Conservation (phyloP, 2,329 filamentous ascomycete genomes). For the Aspergillus flavus region DNA sequence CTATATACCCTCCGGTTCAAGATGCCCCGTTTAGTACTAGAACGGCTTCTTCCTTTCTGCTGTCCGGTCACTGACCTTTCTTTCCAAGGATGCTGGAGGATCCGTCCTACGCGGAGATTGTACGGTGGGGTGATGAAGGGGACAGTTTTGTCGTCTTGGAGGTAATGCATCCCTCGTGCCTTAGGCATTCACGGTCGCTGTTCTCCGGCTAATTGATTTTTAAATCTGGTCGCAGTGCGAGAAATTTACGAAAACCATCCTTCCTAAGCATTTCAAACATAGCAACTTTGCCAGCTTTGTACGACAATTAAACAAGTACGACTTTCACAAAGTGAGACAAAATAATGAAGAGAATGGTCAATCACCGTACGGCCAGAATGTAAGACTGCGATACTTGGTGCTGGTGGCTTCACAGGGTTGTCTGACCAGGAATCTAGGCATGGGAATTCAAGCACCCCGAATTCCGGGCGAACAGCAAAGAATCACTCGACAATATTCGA, state of each 20-base stretch:
- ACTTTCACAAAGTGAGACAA: conserved; percentile 96
- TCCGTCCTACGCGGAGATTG: conserved; percentile 86
- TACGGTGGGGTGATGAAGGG: conserved; percentile 91
- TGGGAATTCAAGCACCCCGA: conserved; percentile 99
- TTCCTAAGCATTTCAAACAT: conserved; percentile 98
- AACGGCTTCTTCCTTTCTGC: background rate
- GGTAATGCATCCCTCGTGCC: conserved; percentile 55
- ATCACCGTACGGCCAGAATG: conserved; percentile 79
- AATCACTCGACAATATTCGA: conserved; percentile 93
- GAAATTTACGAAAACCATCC: conserved; percentile 95
- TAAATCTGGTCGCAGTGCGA: conserved; percentile 70
- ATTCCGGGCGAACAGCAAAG: conserved; percentile 93
- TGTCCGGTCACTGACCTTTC: conserved; percentile 2
- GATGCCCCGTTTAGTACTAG: background rate
- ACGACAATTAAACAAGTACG: conserved; percentile 93
- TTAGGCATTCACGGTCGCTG: conserved; percentile 9
- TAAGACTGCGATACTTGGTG: conserved; percentile 39
- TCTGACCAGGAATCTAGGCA: conserved; percentile 55
- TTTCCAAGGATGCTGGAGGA: conserved; percentile 86
- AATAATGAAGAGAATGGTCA: conserved; percentile 84
- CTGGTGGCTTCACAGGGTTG: background rate
- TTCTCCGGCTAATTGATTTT: conserved; percentile 19
- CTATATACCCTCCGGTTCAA: background rate
- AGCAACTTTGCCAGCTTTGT: conserved; percentile 98
- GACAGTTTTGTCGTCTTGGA: conserved; percentile 97